Evolutionary conservation across 2,329 filamentous ascomycete genomes (phyloP).

Genomic region (Penicillium sp.): DNA sequence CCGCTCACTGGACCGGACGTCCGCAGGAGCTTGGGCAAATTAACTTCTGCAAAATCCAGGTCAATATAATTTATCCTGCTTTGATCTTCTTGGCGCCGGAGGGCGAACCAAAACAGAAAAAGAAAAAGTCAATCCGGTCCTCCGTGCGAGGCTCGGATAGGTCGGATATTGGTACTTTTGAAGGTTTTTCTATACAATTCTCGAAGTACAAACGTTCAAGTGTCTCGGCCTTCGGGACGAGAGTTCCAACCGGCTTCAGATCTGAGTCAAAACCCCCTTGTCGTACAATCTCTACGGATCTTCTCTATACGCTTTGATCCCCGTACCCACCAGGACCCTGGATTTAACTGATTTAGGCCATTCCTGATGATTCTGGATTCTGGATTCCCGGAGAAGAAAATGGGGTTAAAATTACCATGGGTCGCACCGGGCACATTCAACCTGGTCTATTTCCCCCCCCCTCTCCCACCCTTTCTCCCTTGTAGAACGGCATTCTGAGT

Average conservation of each 20-base stretch:
- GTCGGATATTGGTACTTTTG: background rate
- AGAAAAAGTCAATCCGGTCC: background rate
- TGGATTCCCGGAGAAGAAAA: too few species aligned
- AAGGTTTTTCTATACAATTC: background rate
- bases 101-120: constrained; percentile 8
- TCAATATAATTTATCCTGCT: constrained; percentile 1
- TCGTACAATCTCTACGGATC: background rate
- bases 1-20: constrained; percentile 21
- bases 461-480: too few species aligned
- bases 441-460: too few species aligned
- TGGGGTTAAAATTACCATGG: too few species aligned
- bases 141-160: background rate
- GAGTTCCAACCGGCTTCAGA: constrained; percentile 18
- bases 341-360: background rate
- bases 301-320: too few species aligned
- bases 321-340: too few species aligned
- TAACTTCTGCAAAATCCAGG: background rate
- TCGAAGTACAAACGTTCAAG: background rate
- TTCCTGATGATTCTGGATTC: background rate
- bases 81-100: constrained; percentile 13
- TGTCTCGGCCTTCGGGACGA: constrained; percentile 19
- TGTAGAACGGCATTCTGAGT: too few species aligned
- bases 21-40: constrained; percentile 10
- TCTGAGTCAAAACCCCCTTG: background rate
- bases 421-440: too few species aligned